A percentile compares a stretch with the other conserved stretches of the same genome.
phyloP scores from a whole-genome alignment of 2,329 filamentous ascomycete genomes.

The Aspergillus calidoustus region DNA sequence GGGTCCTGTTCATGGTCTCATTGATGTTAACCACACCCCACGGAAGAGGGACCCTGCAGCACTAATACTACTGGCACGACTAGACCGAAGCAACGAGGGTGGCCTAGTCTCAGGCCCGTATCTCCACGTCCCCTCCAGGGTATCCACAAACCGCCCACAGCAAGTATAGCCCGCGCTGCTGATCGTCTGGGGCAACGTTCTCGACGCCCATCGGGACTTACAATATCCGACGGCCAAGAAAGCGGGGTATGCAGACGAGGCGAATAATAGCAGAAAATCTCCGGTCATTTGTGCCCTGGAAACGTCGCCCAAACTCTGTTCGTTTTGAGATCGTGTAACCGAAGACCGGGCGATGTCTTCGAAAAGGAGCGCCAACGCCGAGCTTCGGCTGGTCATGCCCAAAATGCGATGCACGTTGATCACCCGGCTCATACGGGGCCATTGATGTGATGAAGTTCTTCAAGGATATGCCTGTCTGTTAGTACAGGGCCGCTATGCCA shows the following conservation, averaged over 20 bases:
- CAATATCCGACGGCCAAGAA: slow-evolving; percentile 6
- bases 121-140: slow-evolving; percentile 4
- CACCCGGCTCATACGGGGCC: background rate
- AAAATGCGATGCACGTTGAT: slow-evolving; percentile 4
- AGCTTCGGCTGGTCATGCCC: slow-evolving; percentile 2
- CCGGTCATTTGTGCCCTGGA: slow-evolving; percentile 7
- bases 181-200: slow-evolving; percentile 5
- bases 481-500: background rate
- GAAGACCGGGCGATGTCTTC: background rate
- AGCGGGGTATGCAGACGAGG: slow-evolving; percentile 11
- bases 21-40: background rate
- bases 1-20: background rate
- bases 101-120: slow-evolving; percentile 5
- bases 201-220: slow-evolving; percentile 1
- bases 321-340: slow-evolving; percentile 10
- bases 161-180: slow-evolving; percentile 7
- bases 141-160: background rate
- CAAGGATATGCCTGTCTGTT: background rate
- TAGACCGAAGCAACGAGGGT: slow-evolving; percentile 1
- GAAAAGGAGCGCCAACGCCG: slow-evolving; percentile 1
- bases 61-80: slow-evolving; percentile 4
- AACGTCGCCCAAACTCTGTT: background rate
- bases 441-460: background rate
- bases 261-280: slow-evolving; percentile 3
- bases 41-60: background rate